Percentiles rank a stretch among this genome's conserved stretches.
These are phyloP conservation scores for Mycoemilia scoparia DNA, from an alignment of 192 early-diverging fungal species.

Conservation along the genomic window DNA sequence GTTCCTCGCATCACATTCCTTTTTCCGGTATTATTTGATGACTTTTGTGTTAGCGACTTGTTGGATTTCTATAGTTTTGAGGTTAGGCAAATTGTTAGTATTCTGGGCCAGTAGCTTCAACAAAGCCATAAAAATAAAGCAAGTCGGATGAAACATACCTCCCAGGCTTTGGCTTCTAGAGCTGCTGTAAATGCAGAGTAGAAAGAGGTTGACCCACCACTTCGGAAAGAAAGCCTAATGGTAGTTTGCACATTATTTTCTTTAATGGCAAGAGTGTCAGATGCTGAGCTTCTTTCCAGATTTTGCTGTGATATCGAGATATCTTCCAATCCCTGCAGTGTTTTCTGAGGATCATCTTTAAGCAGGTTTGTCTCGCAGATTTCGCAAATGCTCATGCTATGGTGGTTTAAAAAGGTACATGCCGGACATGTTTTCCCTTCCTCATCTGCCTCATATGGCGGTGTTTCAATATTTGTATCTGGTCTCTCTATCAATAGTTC, in stretches of 20 bases:
- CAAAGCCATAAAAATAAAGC: too few relatives aligned
- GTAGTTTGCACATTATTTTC: constrained; percentile 1
- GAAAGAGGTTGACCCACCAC: constrained; percentile 46
- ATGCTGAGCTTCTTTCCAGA: constrained; percentile 5
- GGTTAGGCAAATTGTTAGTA: background rate
- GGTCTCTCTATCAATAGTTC: too few relatives aligned
- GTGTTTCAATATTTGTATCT: constrained; percentile 1
- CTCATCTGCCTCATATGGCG: background rate
- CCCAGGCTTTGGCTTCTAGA: constrained; percentile 42
- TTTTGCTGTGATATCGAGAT: background rate
- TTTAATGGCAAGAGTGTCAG: constrained; percentile 3
- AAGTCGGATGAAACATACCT: constrained; percentile 31
- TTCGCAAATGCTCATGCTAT: constrained; percentile 61
- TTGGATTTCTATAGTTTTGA: background rate
- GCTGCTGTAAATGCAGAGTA: constrained; percentile 40
- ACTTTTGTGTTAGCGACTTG: background rate
- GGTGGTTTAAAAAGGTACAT: constrained; percentile 83
- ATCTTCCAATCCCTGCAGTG: background rate
- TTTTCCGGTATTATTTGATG: background rate
- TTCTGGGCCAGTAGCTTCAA: too few relatives aligned
- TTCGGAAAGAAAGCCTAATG: constrained; percentile 64
- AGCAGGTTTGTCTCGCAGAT: constrained; percentile 57
- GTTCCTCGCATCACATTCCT: background rate
- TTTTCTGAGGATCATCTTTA: background rate
- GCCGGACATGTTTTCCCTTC: constrained; percentile 34